phyloP scores from a whole-genome alignment of 2,329 filamentous ascomycete genomes.

The Amauroascus verrucosus region DNA sequence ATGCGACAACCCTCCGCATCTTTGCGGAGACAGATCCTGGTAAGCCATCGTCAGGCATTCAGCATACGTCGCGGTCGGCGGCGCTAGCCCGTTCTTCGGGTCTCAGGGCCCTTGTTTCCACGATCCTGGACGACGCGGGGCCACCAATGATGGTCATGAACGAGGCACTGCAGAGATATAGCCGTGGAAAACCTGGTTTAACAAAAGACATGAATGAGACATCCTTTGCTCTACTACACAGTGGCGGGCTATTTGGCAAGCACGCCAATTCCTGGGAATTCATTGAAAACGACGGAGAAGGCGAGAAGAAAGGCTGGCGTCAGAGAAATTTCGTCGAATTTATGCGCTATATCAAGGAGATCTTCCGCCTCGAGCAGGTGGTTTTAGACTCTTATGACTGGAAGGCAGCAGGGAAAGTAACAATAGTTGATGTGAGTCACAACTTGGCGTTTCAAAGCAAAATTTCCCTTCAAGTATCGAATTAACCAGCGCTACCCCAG shows the following conservation, averaged over 20 bases:
- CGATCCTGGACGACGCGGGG: conserved; percentile 11
- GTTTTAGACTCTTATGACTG: conserved; percentile 13
- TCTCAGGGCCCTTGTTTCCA: conserved; percentile 9
- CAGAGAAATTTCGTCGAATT: conserved; percentile 10
- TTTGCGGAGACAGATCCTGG: conserved; percentile 19
- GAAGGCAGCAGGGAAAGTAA: conserved; percentile 11
- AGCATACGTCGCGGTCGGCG: conserved; percentile 13
- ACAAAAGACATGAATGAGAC: conserved; percentile 11
- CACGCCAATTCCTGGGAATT: conserved; percentile 18
- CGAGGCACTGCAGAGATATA: conserved; percentile 11
- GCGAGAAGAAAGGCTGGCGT: conserved; percentile 14
- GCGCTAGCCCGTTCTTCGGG: conserved; percentile 10
- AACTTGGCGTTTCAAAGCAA: background rate
- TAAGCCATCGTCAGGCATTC: conserved; percentile 3
- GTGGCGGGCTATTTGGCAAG: conserved; percentile 6
- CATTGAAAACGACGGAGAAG: conserved; percentile 25
- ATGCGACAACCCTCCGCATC: conserved; percentile 33
- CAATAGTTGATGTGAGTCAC: conserved; percentile 14
- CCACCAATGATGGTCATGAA: conserved; percentile 12
- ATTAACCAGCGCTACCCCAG: background rate
- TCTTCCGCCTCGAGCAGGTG: conserved; percentile 10
- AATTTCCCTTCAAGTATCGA: background rate
- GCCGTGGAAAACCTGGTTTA: conserved; percentile 6
- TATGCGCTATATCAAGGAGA: conserved; percentile 13
- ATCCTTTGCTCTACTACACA: conserved; percentile 6